Base-by-base conservation (phyloP, 176 grass and related monocot genomes). In the Echinochloa phyllopogon region DNA sequence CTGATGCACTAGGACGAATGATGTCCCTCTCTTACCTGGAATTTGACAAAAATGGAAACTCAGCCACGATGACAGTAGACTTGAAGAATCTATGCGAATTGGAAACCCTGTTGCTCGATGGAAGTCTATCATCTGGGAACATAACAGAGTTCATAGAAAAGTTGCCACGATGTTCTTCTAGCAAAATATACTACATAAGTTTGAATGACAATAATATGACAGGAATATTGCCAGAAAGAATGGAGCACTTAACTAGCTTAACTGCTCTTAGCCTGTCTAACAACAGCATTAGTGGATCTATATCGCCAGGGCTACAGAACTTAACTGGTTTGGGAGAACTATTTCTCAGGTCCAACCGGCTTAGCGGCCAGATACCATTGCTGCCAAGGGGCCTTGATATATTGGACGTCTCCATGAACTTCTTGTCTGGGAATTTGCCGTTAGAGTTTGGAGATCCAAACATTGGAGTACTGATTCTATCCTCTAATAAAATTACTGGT, bases 61-160 rank as follows among this genome's bases (percentile, higher is more conserved):
- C 45, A 5, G 45, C 70, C 47, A 63, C 48, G 4, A 4, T 45
- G 57, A 44, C 65, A 43, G 50, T 15, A 64, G 41, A 23, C 10
- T 2, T 81, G 5, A 41, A 50, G 17, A 81, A 74, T 29, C 50
- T 84, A 18, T 83, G 58, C 40, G 83, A 61, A 42, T 47, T 91
- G 42, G 11, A 29, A 74, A 49, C 10, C 52, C 0, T 91, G n/a
- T 24, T 33, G 27, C n/a, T 91, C 39, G 8, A 15, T 0, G 0
- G 0, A 8, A 52, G 47, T 49, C 16, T 48, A 60, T 45, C 18
- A 1, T 8, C 11, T 18, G 83, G 66, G 39, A 67, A 86, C 58
- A 20, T 79, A 12, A 14, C 18, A 20, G 39, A 63, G 45, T 70
- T 89, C 38, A 45, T 89, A 0, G 21, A 84, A 3, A 24, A 12